Evolutionary conservation across 345 rosid species (phyloP), one percentile per base, ranked within the genome.

Genomic region (Eucalyptus tenuipes): DNA sequence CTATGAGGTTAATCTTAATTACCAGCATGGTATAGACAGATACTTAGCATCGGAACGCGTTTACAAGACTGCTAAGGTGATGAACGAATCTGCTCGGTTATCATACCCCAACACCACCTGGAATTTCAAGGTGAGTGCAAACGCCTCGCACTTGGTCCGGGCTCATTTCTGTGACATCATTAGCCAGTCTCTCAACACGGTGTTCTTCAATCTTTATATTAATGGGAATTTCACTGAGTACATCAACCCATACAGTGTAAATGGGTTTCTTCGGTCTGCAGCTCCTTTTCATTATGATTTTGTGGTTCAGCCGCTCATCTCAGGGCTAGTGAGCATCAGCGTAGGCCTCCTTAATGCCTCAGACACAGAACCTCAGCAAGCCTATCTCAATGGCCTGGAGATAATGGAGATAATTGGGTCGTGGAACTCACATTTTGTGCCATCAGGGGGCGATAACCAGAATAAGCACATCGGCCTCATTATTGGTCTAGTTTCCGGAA

Each of bases 341-440:
- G 84, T 94, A 4, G 91, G 95, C 57, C 88, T 89, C 31, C 16
- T 86, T 3, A 9, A 2, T 4, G 85, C 37, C 71, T 2, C 1
- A 3, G 53, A 3, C 4, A 29, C 17, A 13, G 1, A 0, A 7
- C 2, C 27, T 0, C 14, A 3, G 11, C 13, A 1, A 42, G 94
- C 96, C 29, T 91, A 92, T 71, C 89, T 95, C 50, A 92, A 95
- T 87, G 96, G 96, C 27, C 86, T 95, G 71, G 96, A 94, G 94
- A 92, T 95, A 13, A 90, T 94, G 93, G 92, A 92, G 90, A 87
- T 95, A 49, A 45, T 92, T 31, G 89, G 85, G 87, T 33, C 47
- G 24, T 87, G 91, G 50, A 48, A 71, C 53, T 81, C 71, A 44
- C 71, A 12, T 49, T 66, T 53, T 50, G n/a, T 79, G 20, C 47